Evolutionary conservation across 1,139 yeast species (phyloP).

Genomic region (Hemisphaericaspora xylofermentans): DNA sequence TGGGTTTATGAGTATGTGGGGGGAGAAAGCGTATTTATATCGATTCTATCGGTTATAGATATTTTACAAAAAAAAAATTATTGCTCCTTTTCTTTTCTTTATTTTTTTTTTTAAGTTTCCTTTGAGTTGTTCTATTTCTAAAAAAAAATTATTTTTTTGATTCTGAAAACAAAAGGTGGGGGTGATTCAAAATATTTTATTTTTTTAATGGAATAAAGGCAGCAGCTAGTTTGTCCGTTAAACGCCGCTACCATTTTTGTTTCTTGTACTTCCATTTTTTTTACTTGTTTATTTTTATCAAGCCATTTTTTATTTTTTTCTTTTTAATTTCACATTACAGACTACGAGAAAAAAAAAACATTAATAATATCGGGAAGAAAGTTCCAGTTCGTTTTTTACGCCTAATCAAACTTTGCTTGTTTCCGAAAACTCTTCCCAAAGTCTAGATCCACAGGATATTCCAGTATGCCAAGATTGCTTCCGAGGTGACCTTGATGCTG

Average conservation of each 20-base stretch:
- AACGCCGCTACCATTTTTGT: no score
- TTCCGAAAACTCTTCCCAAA: no score
- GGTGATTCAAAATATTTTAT: conserved; percentile 5
- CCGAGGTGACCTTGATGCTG: no score
- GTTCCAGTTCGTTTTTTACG: not conserved
- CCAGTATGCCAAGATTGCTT: no score
- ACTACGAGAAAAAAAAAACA: not conserved
- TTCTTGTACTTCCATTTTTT: no score
- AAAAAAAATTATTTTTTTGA: conserved; percentile 1
- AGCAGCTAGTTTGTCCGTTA: no score
- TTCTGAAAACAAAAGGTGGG: conserved; percentile 5
- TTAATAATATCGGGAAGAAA: not conserved
- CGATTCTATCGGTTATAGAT: not conserved
- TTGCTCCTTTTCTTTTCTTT: not conserved
- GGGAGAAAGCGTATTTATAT: conserved; percentile 1
- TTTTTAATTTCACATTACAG: not conserved
- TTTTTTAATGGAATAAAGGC: not conserved
- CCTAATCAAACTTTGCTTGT: no score
- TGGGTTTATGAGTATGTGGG: not conserved
- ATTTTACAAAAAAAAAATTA: no score
- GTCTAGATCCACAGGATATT: no score
- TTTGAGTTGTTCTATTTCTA: no score
- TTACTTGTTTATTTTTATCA: not conserved
- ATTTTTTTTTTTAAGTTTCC: not conserved
- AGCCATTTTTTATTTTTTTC: not conserved